These are phyloP conservation scores for Ramaria sp. DNA, from an alignment of 768 basidiomycete genomes.

Conservation along the genomic window DNA sequence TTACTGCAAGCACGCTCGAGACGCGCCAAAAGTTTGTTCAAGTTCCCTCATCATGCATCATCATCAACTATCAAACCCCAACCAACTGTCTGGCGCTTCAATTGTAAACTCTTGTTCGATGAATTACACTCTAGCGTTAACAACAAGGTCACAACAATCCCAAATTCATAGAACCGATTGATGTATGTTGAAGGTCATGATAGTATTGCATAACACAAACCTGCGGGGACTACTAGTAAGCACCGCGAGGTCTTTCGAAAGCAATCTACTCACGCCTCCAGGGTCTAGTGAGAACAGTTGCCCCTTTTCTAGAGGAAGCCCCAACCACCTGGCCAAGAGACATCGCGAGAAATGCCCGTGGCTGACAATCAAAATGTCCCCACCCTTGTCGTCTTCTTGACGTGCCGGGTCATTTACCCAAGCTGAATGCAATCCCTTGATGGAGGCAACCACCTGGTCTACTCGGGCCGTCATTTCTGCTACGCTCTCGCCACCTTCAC, in stretches of 20 bases:
- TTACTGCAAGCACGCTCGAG: no score
- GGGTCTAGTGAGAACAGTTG: conserved; percentile 4
- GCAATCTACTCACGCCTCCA: not conserved
- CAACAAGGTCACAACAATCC: not conserved
- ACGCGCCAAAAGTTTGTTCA: no score
- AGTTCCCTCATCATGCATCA: no score
- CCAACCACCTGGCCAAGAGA: conserved; percentile 1
- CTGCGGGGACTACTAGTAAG: not conserved
- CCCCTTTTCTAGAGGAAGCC: not conserved
- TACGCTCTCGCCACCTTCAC: conserved; percentile 32
- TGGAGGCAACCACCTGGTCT: conserved; percentile 21
- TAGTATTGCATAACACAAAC: conserved; percentile 5
- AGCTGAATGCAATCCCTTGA: conserved; percentile 6
- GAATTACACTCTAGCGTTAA: not conserved
- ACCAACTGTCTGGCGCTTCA: no score
- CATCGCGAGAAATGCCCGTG: conserved; percentile 8
- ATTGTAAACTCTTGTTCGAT: no score
- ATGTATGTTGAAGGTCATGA: not conserved
- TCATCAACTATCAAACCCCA: no score
- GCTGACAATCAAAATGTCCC: conserved; percentile 9
- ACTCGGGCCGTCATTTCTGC: conserved; percentile 31
- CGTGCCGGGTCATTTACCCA: conserved; percentile 8
- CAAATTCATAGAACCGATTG: conserved; percentile 2
- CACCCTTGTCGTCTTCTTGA: conserved; percentile 8
- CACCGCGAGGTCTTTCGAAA: not conserved